Evolutionary conservation across 1,284 basidiomycete species (phyloP), one percentile per base, ranked within the genome.

Genomic region (Pascua guehoae): DNA sequence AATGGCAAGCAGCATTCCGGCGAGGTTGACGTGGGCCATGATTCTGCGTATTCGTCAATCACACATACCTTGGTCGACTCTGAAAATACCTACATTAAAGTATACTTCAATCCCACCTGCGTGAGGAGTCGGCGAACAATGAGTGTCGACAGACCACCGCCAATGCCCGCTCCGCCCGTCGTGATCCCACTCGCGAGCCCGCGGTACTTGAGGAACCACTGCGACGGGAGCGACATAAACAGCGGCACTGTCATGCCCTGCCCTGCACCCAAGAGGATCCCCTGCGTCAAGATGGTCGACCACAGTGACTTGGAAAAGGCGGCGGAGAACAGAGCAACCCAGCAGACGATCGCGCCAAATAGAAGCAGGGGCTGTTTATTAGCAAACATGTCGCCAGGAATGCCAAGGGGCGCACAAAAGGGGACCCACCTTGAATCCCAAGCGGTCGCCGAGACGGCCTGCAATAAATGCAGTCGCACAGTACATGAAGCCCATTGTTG

Each of bases 211-310:
- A 66, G 68, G 57, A 73, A 73, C 71, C 71, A 73, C 54, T 73
- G 71, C 5, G 66, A 66, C 12, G 71, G 71, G 16, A 73, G 64
- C 1, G 64, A 66, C 65, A 73, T 67, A 64, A 73, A 73, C 16
- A 73, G 53, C 2, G 71, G 71, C 45, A 69, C 42, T 0, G 64
- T 62, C 32, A 69, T 57, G 17, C 71, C 71, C 47, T 64, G 58
- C 3, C 68, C 69, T 10, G 68, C 56, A 2, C 70, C 71, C 8
- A 58, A 53, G 17, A 73, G 49, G 2, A 66, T 50, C 32, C 71
- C 71, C 61, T 66, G 48, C 16, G 46, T 49, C 38, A 61, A 18
- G 47, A 61, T 57, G 3, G 47, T 48, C 42, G 44, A 36, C 56
- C 52, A 52, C 8, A 61, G 53, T 16, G 49, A n/a, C 15, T 37